These are phyloP conservation scores for Cyanophora paradoxa DNA, from an alignment of 78 protist species.

Conservation along the genomic window DNA sequence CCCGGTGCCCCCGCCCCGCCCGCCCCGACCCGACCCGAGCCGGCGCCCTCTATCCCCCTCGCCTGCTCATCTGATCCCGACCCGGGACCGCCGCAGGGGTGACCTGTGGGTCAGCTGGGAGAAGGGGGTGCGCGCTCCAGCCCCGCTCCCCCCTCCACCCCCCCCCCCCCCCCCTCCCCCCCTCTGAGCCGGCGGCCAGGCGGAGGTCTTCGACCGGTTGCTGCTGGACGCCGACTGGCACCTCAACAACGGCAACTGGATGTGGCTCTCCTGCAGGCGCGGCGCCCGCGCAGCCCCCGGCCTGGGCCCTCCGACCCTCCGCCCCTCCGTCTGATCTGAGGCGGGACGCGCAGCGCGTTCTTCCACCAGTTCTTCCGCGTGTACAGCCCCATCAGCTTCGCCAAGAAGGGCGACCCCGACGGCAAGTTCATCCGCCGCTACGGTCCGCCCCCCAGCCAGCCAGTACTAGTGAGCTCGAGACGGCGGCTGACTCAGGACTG, in stretches of 20 bases:
- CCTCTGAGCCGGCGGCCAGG: not conserved
- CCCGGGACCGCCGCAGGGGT: not conserved
- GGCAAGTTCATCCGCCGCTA: not conserved
- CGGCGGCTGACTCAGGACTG: not conserved
- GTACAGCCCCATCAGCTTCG: conserved; percentile 43
- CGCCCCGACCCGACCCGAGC: not conserved
- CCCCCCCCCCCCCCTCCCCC: no score
- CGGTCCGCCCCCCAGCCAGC: not conserved
- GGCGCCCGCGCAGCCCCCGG: conserved; percentile 2
- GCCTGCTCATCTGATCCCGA: not conserved
- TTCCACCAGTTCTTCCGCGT: conserved; percentile 37
- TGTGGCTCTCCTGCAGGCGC: conserved; percentile 42
- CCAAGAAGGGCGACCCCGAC: conserved; percentile 23
- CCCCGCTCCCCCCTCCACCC: not conserved
- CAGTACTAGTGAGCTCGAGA: no score
- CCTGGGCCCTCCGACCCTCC: not conserved
- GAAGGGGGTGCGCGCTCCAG: not conserved
- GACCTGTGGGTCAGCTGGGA: conserved; percentile 40
- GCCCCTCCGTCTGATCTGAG: not conserved
- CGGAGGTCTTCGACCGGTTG: conserved; percentile 27
- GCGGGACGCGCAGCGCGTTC: not conserved
- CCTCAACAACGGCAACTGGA: conserved; percentile 51
- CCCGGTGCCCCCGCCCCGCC: conserved; percentile 12
- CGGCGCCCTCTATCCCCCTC: not conserved
- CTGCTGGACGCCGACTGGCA: conserved; percentile 37